phyloP scores from a whole-genome alignment of 164 flowering plant genomes.

The Echeveria elegans region DNA sequence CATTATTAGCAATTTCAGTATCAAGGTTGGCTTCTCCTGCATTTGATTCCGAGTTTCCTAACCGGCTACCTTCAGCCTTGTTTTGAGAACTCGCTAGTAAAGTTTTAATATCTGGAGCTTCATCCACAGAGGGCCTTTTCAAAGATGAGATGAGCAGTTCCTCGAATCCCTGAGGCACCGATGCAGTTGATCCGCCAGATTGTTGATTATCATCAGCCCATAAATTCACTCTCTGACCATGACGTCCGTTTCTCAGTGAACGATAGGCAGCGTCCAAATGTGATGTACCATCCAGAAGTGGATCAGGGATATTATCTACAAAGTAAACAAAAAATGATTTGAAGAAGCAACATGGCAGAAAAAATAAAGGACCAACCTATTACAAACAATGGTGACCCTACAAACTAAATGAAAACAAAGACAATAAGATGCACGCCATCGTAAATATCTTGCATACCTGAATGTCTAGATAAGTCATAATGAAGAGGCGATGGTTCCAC shows the following conservation, averaged over 20 bases:
- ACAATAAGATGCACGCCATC: not conserved
- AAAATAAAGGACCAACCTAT: not conserved
- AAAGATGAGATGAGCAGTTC: constrained; percentile 78
- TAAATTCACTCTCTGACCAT: constrained; percentile 74
- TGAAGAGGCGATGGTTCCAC: constrained; percentile 47
- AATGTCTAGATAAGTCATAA: constrained; percentile 34
- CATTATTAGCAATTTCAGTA: constrained; percentile 17
- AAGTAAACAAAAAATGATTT: not conserved
- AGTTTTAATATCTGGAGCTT: constrained; percentile 39
- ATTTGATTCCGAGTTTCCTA: constrained; percentile 29
- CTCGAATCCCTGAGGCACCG: constrained; percentile 78
- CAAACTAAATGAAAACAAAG: too few species aligned
- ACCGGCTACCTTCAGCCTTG: constrained; percentile 32
- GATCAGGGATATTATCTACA: constrained; percentile 47
- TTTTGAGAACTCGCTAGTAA: constrained; percentile 29
- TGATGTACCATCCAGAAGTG: constrained; percentile 36
- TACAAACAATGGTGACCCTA: not conserved
- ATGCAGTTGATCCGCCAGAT: constrained; percentile 53
- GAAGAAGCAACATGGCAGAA: not conserved
- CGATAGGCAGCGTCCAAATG: constrained; percentile 75
- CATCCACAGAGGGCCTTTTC: constrained; percentile 53
- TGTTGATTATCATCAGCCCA: constrained; percentile 80
- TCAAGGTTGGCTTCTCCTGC: constrained; percentile 32
- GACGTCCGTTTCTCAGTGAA: constrained; percentile 82
- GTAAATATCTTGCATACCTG: constrained; percentile 31